phyloP scores from a whole-genome alignment of 129 eudicot genomes.

The Centella asiatica region DNA sequence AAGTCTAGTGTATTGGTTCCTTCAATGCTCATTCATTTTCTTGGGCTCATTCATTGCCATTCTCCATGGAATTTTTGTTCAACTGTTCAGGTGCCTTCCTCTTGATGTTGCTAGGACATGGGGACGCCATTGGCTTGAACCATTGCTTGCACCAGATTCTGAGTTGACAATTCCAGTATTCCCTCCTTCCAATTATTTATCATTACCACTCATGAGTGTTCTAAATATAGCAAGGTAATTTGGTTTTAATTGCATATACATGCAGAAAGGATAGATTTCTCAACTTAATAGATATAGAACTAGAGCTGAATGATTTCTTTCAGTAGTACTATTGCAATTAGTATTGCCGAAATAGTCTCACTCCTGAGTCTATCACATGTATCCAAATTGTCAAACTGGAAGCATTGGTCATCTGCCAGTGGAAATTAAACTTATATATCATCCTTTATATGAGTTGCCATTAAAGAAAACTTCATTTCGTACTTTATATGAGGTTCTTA shows the following conservation, averaged over 20 bases:
- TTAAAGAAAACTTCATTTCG: no score
- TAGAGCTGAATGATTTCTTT: neutral
- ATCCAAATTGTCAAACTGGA: no score
- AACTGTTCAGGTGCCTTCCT: slow-evolving; percentile 85
- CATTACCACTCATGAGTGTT: slow-evolving; percentile 86
- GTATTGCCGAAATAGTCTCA: no score
- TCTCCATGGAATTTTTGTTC: slow-evolving; percentile 7
- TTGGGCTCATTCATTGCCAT: neutral
- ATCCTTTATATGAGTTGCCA: no score
- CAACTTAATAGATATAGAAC: neutral
- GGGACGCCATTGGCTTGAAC: slow-evolving; percentile 99
- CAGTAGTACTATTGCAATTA: neutral
- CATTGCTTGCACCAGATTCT: slow-evolving; percentile 68
- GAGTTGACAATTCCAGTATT: slow-evolving; percentile 56
- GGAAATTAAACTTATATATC: no score
- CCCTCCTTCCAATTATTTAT: slow-evolving; percentile 70
- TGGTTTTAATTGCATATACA: neutral
- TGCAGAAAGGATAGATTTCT: neutral
- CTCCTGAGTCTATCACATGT: no score
- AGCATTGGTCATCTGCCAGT: no score
- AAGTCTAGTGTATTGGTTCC: slow-evolving; percentile 11
- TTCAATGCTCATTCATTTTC: neutral
- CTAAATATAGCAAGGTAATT: slow-evolving; percentile 86
- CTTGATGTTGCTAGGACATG: slow-evolving; percentile 90
- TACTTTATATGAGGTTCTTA: no score